Evolutionary conservation across 2,329 filamentous ascomycete genomes (phyloP), one percentile per base, ranked within the genome.

Genomic region (Plenodomus lindquistii): DNA sequence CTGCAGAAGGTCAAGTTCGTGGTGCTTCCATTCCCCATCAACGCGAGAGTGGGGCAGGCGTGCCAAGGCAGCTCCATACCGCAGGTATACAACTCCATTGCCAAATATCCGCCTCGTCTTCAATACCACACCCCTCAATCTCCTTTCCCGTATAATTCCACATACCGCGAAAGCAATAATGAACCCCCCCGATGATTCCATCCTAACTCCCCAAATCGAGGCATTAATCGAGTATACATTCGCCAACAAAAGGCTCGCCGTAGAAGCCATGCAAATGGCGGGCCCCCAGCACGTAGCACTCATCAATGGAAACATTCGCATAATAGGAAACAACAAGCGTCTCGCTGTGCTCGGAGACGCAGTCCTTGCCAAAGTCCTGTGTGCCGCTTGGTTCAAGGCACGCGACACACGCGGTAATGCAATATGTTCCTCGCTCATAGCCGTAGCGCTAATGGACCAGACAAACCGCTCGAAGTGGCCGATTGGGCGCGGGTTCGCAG

Each of bases 181-280:
- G n/a, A n/a, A n/a, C n/a, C n/a, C n/a, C n/a, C n/a, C n/a, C n/a
- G n/a, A n/a, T n/a, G n/a, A n/a, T n/a, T n/a, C n/a, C n/a, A n/a
- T n/a, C n/a, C n/a, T n/a, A n/a, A n/a, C n/a, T n/a, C 22, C 22
- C n/a, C 31, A 46, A 11, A 29, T 52, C 8, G 52, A 57, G 39
- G 8, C 21, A 3, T 46, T 57, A 2, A 19, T 54, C 9, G 36
- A 29, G 3, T 40, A 59, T 22, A 24, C 7, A 2, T 63, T 60
- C 21, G 27, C 24, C 22, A 21, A 57, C 16, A 58, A 56, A 34
- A 19, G 42, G 3, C 42, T 56, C 13, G 42, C 44, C 15, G 52
- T 40, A 0, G 56, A 63, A 18, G 50, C 54, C 8, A 10, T 55
- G 1, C 55, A 60, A 27, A 60, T 55, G 51, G 47, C 44, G 2